Evolutionary conservation across 31 red algal genomes (phyloP).

Genomic region (Odonthalia washingtoniensis): DNA sequence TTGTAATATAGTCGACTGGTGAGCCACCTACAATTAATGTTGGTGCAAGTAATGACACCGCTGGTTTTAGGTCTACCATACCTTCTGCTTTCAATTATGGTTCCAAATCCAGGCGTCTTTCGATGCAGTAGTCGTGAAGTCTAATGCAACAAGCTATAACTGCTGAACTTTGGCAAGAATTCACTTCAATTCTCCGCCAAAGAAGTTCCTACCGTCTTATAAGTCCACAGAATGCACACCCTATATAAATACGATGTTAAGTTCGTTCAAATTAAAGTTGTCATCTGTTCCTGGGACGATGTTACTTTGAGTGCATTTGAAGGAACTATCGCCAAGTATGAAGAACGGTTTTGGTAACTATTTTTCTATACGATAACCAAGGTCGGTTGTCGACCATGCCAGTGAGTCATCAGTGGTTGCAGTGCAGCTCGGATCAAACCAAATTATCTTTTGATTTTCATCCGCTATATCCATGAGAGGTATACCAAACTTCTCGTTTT

Average conservation of each 20-base stretch:
- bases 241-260: not conserved
- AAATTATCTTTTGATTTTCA: not conserved
- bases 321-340: not conserved
- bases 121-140: too few relatives aligned
- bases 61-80: not conserved
- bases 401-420: not conserved
- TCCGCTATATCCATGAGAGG: not conserved
- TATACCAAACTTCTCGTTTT: not conserved
- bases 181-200: too few relatives aligned
- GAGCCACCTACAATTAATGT: not conserved
- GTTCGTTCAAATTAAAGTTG: not conserved
- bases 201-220: too few relatives aligned
- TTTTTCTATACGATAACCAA: not conserved
- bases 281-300: not conserved
- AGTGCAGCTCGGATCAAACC: not conserved
- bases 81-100: too few relatives aligned
- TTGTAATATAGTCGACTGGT: not conserved
- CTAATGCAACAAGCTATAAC: too few relatives aligned
- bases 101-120: too few relatives aligned
- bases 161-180: too few relatives aligned
- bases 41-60: not conserved
- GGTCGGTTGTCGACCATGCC: not conserved
- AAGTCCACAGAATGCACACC: not conserved
- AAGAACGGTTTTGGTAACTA: not conserved
- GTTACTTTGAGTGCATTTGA: not conserved